A percentile compares a stretch with the other conserved stretches of the same genome.
These are phyloP conservation scores for Fusarium floridanum DNA, from an alignment of 2,329 filamentous ascomycete genomes.

Conservation along the genomic window DNA sequence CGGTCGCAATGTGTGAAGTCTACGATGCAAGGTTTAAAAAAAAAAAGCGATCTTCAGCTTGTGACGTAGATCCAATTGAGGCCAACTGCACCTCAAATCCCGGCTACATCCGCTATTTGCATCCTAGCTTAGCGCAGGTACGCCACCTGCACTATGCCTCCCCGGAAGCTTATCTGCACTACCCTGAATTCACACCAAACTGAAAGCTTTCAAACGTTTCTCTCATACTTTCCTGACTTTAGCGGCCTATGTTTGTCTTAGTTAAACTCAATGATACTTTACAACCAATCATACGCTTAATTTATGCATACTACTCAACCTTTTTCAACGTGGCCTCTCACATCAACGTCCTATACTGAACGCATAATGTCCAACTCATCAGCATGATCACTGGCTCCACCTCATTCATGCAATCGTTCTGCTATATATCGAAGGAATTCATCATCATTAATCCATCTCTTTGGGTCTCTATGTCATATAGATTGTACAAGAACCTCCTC, in stretches of 20 bases:
- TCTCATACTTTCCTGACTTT: background rate
- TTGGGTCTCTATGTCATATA: conserved; percentile 42
- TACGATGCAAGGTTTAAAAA: conserved; percentile 12
- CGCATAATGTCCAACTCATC: background rate
- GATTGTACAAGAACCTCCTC: conserved; percentile 37
- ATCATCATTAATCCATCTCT: conserved; percentile 44
- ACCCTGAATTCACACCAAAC: background rate
- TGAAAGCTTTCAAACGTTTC: background rate
- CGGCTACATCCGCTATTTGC: conserved; percentile 24
- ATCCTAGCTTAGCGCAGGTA: conserved; percentile 20
- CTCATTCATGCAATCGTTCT: background rate
- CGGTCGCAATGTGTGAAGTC: background rate
- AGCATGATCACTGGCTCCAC: background rate
- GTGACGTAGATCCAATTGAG: conserved; percentile 24
- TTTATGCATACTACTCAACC: background rate
- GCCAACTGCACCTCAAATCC: conserved; percentile 12
- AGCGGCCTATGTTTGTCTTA: background rate
- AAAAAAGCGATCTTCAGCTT: background rate
- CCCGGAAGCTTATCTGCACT: conserved; percentile 23
- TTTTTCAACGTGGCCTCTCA: background rate
- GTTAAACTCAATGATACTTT: background rate
- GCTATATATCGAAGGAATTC: conserved; percentile 27
- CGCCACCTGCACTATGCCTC: conserved; percentile 4
- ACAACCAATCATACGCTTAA: background rate
- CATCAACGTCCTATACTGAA: background rate